Percentiles rank a stretch among this genome's conserved stretches.
Evolutionary conservation across 192 early-diverging fungal species (phyloP).

Genomic region (Podila clonocystis): DNA sequence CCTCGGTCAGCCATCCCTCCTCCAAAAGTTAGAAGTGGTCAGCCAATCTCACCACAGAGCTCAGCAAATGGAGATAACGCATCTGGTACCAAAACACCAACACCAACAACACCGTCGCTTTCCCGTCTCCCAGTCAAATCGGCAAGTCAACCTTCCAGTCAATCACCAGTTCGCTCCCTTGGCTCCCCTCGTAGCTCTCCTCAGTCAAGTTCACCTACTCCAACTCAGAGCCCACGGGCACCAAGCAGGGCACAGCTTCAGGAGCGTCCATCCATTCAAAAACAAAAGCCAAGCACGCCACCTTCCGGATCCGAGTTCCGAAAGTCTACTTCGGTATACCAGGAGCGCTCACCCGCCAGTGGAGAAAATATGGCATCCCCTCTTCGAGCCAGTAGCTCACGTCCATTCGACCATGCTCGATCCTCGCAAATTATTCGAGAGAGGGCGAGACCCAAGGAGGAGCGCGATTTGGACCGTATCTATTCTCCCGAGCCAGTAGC

Average conservation of each 20-base stretch:
- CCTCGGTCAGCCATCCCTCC: background rate
- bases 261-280: too few relatives aligned
- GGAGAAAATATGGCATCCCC: too few relatives aligned
- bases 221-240: background rate
- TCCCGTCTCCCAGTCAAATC: slow-evolving; percentile 8
- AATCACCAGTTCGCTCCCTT: background rate
- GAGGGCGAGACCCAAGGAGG: background rate
- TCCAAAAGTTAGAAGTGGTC: background rate
- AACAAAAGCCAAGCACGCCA: too few relatives aligned
- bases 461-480: background rate
- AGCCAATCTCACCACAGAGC: background rate
- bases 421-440: background rate
- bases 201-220: background rate
- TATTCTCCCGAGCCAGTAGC: slow-evolving; percentile 5
- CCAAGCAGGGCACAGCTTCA: background rate
- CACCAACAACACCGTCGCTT: background rate
- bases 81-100: background rate
- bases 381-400: too few relatives aligned
- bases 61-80: background rate
- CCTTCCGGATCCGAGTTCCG: too few relatives aligned
- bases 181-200: slow-evolving; percentile 8
- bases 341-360: too few relatives aligned
- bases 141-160: background rate
- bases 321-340: too few relatives aligned
- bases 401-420: background rate